Base-by-base conservation (phyloP, 1,284 basidiomycete genomes). In the Dichomitus squalens region DNA sequence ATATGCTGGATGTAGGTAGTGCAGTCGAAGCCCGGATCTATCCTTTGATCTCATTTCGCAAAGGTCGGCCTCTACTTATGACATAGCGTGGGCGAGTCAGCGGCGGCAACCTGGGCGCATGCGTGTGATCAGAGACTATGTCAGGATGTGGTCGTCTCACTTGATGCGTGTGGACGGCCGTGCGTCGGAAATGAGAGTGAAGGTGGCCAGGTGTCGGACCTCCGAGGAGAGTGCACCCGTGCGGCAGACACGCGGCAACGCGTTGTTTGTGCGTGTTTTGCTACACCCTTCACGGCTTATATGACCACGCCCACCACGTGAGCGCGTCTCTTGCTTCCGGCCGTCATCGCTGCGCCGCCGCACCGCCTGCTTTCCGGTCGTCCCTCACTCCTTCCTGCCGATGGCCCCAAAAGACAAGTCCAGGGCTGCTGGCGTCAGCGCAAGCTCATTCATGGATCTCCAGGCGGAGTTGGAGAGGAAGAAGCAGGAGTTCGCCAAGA, bases 381-480 rank as follows among this genome's bases (percentile, higher is more conserved):
- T 20, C 31, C 18, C n/a, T 55, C 39, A 1, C 27, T 46, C 9
- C 27, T 16, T 40, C 21, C 18, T 29, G 16, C 1, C 25, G 20
- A 68, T 68, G 67, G 65, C 76, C 4, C 73, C 75, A 3, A 61
- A 66, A 0, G 71, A 74, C 64, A 89, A 86, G 67, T 77, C 83
- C 0, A 87, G 83, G 68, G 84, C 82, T n/a, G 81, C 85, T 39
- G 87, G 86, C 4, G 79, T 90, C 66, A 88, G 84, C 60, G 79
- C 85, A 1, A 81, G 79, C 56, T 89, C 90, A 0, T 90, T 92
- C 70, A 81, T 92, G 25, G 88, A 92, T 66, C 81, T 93, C 43
- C 89, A 88, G 62, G 86, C 88, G 3, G 86, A 91, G 57, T 74
- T 93, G 0, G 79, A 83, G 1, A 88, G 86, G 64, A 77, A 86